phyloP scores from a whole-genome alignment of 495 filamentous ascomycete species.

The Podospora sp. region DNA sequence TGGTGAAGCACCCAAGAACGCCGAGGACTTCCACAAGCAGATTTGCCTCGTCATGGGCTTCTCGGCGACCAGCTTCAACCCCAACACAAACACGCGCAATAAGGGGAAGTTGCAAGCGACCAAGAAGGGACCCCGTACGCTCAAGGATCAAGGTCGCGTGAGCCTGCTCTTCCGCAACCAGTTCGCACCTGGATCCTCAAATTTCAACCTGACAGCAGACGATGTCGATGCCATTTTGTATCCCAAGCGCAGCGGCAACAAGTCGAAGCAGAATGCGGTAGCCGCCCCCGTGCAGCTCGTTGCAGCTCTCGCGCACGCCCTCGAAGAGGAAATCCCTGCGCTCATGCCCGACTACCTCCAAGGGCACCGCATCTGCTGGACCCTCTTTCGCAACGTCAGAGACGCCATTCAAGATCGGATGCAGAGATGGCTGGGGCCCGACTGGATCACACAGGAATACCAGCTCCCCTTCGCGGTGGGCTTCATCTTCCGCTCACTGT shows the following conservation, averaged over 20 bases:
- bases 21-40: constrained; percentile 11
- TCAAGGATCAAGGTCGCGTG: constrained; percentile 3
- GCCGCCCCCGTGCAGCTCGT: constrained; percentile 12
- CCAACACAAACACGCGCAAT: constrained; percentile 11
- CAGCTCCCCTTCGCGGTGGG: constrained; percentile 12
- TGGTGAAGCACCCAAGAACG: constrained; percentile 8
- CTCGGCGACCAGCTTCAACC: constrained; percentile 9
- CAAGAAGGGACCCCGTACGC: neutral
- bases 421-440: neutral
- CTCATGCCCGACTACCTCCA: constrained; percentile 5
- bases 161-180: constrained; percentile 1
- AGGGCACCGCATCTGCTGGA: constrained; percentile 6
- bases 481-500: constrained; percentile 7
- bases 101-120: constrained; percentile 11
- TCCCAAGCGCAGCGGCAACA: neutral
- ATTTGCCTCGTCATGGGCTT: constrained; percentile 18
- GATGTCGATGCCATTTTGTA: neutral
- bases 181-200: neutral
- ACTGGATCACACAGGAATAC: constrained; percentile 11
- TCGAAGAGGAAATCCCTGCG: constrained; percentile 10
- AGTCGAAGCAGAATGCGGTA: neutral
- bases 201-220: neutral
- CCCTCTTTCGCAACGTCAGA: constrained; percentile 4
- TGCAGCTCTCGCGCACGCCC: neutral
- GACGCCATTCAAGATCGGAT: constrained; percentile 5